A percentile compares a stretch with the other conserved stretches of the same genome.
These are phyloP conservation scores for Echites panduratus DNA, from an alignment of 257 asterid genomes.

Conservation along the genomic window DNA sequence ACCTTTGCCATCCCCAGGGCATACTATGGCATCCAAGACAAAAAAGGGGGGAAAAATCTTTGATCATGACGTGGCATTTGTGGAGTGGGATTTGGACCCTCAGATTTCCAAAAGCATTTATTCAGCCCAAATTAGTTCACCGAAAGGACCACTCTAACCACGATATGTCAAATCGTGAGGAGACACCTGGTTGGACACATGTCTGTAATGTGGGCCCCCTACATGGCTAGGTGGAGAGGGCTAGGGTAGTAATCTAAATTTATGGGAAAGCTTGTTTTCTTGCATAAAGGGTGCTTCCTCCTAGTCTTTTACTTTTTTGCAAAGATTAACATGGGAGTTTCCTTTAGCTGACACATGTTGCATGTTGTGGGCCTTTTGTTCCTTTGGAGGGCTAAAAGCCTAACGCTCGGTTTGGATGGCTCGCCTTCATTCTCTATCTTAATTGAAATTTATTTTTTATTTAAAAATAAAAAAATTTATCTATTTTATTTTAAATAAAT, in stretches of 20 bases:
- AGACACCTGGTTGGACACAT: slow-evolving; percentile 44
- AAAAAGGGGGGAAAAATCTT: slow-evolving; percentile 8
- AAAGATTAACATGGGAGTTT: slow-evolving; percentile 22
- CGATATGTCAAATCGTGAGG: slow-evolving; percentile 17
- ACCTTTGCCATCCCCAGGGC: background rate
- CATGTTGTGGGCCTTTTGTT: slow-evolving; percentile 7
- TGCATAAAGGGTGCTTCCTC: slow-evolving; percentile 9
- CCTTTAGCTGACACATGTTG: slow-evolving; percentile 29
- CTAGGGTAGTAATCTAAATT: no score
- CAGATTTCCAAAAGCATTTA: slow-evolving; percentile 18
- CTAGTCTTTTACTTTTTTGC: slow-evolving; percentile 8
- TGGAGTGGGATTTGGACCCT: slow-evolving; percentile 18
- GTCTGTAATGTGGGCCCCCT: slow-evolving; percentile 33
- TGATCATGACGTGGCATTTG: slow-evolving; percentile 29
- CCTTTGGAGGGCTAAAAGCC: slow-evolving; percentile 9
- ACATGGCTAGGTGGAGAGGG: no score
- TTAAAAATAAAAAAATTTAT: no score
- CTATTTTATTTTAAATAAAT: no score
- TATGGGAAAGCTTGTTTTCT: slow-evolving; percentile 21
- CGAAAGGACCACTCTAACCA: slow-evolving; percentile 29
- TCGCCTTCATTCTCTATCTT: no score
- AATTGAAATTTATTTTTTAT: no score
- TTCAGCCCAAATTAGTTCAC: slow-evolving; percentile 28
- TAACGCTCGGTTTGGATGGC: no score
- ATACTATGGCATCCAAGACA: background rate